These are phyloP conservation scores for Phytophthora sansomeana DNA, from an alignment of 352 stramenopile genomes.

Conservation along the genomic window DNA sequence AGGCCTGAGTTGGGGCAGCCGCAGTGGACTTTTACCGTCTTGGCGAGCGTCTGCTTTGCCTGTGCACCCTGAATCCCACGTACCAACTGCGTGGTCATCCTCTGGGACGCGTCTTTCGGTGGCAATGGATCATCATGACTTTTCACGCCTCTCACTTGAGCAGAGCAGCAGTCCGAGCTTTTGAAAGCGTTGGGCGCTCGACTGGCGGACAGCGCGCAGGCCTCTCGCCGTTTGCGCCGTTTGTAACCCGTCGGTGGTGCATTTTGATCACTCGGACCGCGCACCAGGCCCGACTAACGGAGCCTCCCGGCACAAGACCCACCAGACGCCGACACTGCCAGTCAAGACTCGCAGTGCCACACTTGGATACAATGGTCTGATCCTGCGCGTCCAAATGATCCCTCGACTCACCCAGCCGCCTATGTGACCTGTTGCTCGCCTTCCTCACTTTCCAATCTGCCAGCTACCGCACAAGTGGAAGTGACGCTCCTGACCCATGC, in stretches of 20 bases:
- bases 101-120: too few species aligned
- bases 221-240: conserved; percentile 8
- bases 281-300: conserved; percentile 25
- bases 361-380: conserved; percentile 29
- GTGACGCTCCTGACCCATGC: background rate
- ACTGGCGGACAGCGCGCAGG: background rate
- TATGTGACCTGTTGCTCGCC: conserved; percentile 2
- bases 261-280: conserved; percentile 30
- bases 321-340: conserved; percentile 1
- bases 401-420: background rate
- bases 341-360: conserved; percentile 18
- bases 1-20: too few species aligned
- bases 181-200: background rate
- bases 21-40: background rate
- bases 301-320: conserved; percentile 13
- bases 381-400: conserved; percentile 9
- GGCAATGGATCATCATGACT: too few species aligned
- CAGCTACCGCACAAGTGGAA: background rate
- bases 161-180: too few species aligned
- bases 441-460: conserved; percentile 20
- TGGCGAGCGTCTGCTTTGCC: conserved; percentile 7
- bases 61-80: conserved; percentile 11
- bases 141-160: too few species aligned
- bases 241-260: conserved; percentile 6
- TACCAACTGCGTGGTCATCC: background rate